These are phyloP conservation scores for Rhizomucor miehei DNA, from an alignment of 371 early-diverging fungal species.

Conservation along the genomic window DNA sequence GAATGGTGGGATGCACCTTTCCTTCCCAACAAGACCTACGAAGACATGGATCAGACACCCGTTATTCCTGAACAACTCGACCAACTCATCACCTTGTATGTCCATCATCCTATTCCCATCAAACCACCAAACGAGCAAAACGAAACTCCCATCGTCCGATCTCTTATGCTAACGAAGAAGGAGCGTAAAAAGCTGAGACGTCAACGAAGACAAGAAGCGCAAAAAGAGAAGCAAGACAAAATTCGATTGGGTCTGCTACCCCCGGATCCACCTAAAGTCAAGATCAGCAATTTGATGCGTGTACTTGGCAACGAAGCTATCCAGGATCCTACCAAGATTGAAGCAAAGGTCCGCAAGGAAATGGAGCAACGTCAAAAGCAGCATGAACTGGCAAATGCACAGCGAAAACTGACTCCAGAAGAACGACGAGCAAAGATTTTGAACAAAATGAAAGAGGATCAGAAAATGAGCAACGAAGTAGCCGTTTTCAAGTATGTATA, in stretches of 20 bases:
- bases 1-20: constrained; percentile 98
- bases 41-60: constrained; percentile 47
- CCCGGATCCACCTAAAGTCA: constrained; percentile 91
- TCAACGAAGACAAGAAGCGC: constrained; percentile 81
- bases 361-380: constrained; percentile 77
- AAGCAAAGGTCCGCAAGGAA: constrained; percentile 85
- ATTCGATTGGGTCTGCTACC: constrained; percentile 90
- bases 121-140: constrained; percentile 73
- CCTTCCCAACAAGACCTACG: constrained; percentile 70
- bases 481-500: constrained; percentile 78
- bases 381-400: constrained; percentile 80
- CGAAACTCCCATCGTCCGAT: constrained; percentile 57
- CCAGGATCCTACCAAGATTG: constrained; percentile 91
- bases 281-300: constrained; percentile 91
- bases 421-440: constrained; percentile 77
- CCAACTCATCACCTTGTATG: constrained; percentile 71
- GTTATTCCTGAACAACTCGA: constrained; percentile 42
- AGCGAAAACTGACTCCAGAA: constrained; percentile 84
- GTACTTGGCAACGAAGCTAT: constrained; percentile 90
- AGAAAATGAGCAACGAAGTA: constrained; percentile 56
- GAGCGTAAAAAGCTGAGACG: constrained; percentile 92
- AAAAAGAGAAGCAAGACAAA: constrained; percentile 93
- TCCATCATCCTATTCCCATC: constrained; percentile 93
- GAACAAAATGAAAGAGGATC: constrained; percentile 74
- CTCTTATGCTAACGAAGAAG: constrained; percentile 88